A percentile compares a stretch with the other conserved stretches of the same genome.
phyloP scores from a whole-genome alignment of 2,329 filamentous ascomycete genomes.

The Fusarium verticillioides region DNA sequence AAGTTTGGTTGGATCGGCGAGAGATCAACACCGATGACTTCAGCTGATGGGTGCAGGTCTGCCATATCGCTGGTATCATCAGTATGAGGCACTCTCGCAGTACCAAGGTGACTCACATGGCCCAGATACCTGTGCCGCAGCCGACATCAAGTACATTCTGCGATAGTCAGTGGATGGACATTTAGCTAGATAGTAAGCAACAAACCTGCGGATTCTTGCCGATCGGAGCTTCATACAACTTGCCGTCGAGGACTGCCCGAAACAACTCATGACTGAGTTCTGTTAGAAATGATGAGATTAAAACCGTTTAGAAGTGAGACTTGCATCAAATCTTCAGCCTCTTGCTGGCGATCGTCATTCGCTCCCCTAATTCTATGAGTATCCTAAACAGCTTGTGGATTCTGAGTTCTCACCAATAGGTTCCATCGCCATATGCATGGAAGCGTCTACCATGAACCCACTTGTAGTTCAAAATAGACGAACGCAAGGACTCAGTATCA shows the following conservation, averaged over 20 bases:
- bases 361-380: constrained; percentile 8
- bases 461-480: constrained; percentile 27
- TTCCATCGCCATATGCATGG: constrained; percentile 24
- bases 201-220: constrained; percentile 11
- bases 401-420: not conserved
- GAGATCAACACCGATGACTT: constrained; percentile 21
- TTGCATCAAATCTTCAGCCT: constrained; percentile 31
- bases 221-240: constrained; percentile 23
- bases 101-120: not conserved
- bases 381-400: too few species aligned
- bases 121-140: constrained; percentile 27
- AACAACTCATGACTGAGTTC: constrained; percentile 12
- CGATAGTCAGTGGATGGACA: rapidly evolving
- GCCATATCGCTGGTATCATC: constrained; percentile 5
- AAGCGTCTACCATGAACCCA: constrained; percentile 26
- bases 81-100: not conserved
- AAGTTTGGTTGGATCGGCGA: constrained; percentile 28
- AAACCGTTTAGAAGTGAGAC: rapidly evolving
- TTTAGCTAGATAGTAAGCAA: rapidly evolving
- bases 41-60: constrained; percentile 18
- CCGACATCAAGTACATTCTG: constrained; percentile 20
- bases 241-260: constrained; percentile 15
- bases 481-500: constrained; percentile 22
- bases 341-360: constrained; percentile 28
- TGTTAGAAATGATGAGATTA: not conserved